Evolutionary conservation across 257 asterid genomes (phyloP).

Genomic region (Solanum neorickii): DNA sequence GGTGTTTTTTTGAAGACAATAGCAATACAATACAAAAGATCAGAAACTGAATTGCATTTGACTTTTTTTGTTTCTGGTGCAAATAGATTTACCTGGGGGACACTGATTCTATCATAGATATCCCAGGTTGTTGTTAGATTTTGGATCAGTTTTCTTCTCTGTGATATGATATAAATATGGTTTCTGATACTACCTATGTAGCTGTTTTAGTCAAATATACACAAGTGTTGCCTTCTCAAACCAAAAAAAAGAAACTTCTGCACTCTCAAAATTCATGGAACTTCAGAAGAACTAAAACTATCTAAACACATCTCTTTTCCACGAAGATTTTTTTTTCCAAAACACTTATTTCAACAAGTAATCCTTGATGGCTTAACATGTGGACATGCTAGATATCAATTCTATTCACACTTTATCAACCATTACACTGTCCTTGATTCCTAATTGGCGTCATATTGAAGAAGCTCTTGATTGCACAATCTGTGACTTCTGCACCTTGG

Average conservation of each 20-base stretch:
- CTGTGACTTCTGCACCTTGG: neutral
- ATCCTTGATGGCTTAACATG: neutral
- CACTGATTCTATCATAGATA: neutral
- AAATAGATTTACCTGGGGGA: neutral
- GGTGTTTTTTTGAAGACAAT: neutral
- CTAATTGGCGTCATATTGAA: neutral
- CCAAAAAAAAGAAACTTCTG: neutral
- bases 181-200: neutral
- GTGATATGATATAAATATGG: neutral
- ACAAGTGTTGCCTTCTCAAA: neutral
- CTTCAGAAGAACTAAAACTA: neutral
- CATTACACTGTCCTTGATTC: neutral
- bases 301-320: neutral
- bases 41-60: neutral
- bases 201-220: neutral
- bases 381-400: neutral
- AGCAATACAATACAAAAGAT: neutral
- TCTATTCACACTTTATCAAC: neutral
- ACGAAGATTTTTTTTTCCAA: neutral
- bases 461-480: neutral
- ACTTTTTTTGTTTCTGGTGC: neutral
- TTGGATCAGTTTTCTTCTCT: neutral
- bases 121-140: neutral
- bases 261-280: neutral
- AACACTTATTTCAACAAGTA: neutral